Evolutionary conservation across 805 yeast species (phyloP), one percentile per base, ranked within the genome.

Genomic region (Kuraishia hungarica): DNA sequence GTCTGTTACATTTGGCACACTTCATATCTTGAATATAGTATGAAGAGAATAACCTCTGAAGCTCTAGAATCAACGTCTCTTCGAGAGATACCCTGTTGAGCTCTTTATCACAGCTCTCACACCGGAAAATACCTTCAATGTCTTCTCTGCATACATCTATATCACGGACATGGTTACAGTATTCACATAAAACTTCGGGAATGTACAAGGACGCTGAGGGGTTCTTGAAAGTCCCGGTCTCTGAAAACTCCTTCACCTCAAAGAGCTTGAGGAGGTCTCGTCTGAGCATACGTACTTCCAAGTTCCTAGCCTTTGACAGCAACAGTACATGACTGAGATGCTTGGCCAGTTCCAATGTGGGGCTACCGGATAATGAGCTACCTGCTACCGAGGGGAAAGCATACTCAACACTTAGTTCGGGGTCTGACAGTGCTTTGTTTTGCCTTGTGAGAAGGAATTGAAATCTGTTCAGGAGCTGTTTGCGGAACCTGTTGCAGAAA

Each of bases 201-300:
- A 94, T 68, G 39, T 76, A 71, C 57, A 94, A 74, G 0, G 88
- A 79, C 0, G 88, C 75, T 53, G 94, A 80, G 17, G 97, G 97
- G 64, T 90, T 83, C 48, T 67, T 70, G 69, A 91, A 92, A 19
- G 73, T 74, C 1, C 93, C 89, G 56, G 83, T 89, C 2, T 79
- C 79, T 59, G 89, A 84, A 70, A 94, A 94, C 65, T 94, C 99
- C 57, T 86, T 83, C 47, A 92, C 79, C 29, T 91, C 96, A 61
- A 96, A 81, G 4, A 87, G 68, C 1, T 79, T 76, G 43, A 94
- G 74, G 58, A 96, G 71, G 55, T 87, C 91, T 58, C 87, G 83
- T 55, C 97, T 77, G 55, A 94, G 68, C 57, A 85, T 68, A 59
- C 97, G 75, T 26, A 83, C 87, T 64, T 92, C 97, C 39, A 89